Base-by-base conservation (phyloP, 352 stramenopile species). In the Phytophthora citrophthora region DNA sequence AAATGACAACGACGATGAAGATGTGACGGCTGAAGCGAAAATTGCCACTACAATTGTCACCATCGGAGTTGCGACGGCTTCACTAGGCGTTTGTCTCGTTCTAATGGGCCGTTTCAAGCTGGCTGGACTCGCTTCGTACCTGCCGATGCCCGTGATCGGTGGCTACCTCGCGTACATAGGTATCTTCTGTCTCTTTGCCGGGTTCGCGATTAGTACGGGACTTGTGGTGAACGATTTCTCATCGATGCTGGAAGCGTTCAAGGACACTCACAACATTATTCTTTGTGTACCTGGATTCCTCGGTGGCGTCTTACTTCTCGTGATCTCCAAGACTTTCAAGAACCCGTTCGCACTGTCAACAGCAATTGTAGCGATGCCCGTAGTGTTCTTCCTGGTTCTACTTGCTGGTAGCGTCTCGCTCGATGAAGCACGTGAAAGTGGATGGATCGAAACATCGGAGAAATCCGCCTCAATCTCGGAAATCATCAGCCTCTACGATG, bases 91-190 rank as follows among this genome's bases (percentile, higher is more conserved):
- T 4, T 91, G 89, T 15, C 83, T 99, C 31, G 87, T 99, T 10
- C 54, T 97, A 10, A 89, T 99, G 59, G 96, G 96, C 0, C 90
- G 85, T 58, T 91, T 98, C 47, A 88, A 90, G 66, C 83, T 99
- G 31, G 97, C 97, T 5, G 84, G 79, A 0, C 89, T 98, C 41
- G 96, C 98, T 15, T 97, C 97, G 47, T 95, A 99, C 68, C 70
- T 99, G 36, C 97, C 97, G 2, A 98, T 98, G 68, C 95, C 90
- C 29, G 97, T 99, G 2, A 85, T 99, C 32, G 97, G 95, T 18
- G 97, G 97, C 23, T 99, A 99, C 80, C 75, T 99, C n/a, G 97
- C 96, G 12, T 98, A 95, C 75, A 98, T 98, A 58, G 97, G 97
- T 12, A 96, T 98, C 41, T 99, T 99, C 64, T 98, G 92, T 70